Evolutionary conservation across 805 yeast species (phyloP).

Genomic region (Danielozyma ontarioensis): DNA sequence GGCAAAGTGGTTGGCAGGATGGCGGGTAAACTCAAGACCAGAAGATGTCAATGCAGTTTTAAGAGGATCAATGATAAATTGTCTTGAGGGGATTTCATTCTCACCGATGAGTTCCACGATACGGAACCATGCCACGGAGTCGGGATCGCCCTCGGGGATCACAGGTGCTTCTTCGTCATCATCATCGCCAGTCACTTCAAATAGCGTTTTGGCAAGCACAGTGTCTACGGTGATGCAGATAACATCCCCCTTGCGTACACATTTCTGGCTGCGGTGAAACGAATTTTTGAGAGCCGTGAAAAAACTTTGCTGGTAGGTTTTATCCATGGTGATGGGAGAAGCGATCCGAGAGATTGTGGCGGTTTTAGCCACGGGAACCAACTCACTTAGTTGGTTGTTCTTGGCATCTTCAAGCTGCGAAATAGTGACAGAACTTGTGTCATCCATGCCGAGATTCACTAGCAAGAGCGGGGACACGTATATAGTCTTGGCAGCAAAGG

Average conservation of each 20-base stretch:
- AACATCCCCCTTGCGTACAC: conserved; percentile 60
- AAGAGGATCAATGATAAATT: conserved; percentile 59
- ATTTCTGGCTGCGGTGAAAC: conserved; percentile 54
- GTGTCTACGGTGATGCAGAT: conserved; percentile 79
- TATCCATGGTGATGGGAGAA: conserved; percentile 64
- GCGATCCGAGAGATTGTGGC: conserved; percentile 64
- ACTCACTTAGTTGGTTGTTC: conserved; percentile 14
- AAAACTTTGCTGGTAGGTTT: conserved; percentile 55
- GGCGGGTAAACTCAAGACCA: conserved; percentile 45
- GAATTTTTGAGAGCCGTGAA: conserved; percentile 54
- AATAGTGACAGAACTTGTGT: conserved; percentile 11
- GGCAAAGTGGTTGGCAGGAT: conserved; percentile 29
- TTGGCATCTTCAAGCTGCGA: conserved; percentile 9
- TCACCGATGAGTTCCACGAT: conserved; percentile 49
- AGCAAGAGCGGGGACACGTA: conserved; percentile 62
- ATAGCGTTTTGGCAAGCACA: conserved; percentile 52
- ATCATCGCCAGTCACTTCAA: conserved; percentile 27
- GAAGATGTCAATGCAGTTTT: conserved; percentile 66
- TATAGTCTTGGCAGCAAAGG: conserved; percentile 31
- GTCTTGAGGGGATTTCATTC: conserved; percentile 16
- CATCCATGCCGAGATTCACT: conserved; percentile 41
- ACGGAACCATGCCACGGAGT: conserved; percentile 81
- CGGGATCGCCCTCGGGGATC: conserved; percentile 58
- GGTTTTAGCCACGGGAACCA: conserved; percentile 50
- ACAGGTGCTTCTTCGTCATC: conserved; percentile 17